These are phyloP conservation scores for Plasmodium gonderi DNA, from an alignment of 169 alveolate species.

Conservation along the genomic window DNA sequence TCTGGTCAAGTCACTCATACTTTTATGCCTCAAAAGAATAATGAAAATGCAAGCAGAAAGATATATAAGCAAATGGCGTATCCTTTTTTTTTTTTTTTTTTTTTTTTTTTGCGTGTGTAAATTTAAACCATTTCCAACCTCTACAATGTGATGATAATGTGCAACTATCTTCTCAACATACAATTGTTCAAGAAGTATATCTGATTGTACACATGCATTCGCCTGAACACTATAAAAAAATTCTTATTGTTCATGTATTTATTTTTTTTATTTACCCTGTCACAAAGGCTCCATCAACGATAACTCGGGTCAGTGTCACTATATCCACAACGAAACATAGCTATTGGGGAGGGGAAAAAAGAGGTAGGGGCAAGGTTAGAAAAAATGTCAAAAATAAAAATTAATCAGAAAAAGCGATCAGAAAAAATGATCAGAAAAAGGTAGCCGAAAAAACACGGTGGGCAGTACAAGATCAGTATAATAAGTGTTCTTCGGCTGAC, in stretches of 20 bases:
- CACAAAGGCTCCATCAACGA: conserved; percentile 92
- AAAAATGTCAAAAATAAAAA: neutral
- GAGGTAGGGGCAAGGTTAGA: no score
- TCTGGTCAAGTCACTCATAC: no score
- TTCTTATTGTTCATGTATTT: neutral
- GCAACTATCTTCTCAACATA: no score
- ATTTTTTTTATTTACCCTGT: conserved; percentile 80
- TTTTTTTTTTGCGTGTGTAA: no score
- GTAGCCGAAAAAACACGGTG: neutral
- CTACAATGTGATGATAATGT: no score
- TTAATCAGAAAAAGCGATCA: neutral
- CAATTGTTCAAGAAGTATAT: neutral
- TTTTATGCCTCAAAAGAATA: no score
- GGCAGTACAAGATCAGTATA: neutral
- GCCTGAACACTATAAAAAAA: neutral
- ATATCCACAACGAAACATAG: conserved; percentile 92
- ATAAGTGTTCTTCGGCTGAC: neutral
- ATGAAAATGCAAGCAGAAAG: neutral
- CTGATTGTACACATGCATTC: neutral
- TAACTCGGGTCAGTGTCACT: conserved; percentile 89
- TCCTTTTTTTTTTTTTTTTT: neutral
- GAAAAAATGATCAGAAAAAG: neutral
- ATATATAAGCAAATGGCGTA: neutral
- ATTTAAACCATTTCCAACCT: no score
- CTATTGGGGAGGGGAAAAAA: conserved; percentile 63